Evolutionary conservation across 2,329 filamentous ascomycete species (phyloP), one percentile per base, ranked within the genome.

Genomic region (Nemania diffusa): DNA sequence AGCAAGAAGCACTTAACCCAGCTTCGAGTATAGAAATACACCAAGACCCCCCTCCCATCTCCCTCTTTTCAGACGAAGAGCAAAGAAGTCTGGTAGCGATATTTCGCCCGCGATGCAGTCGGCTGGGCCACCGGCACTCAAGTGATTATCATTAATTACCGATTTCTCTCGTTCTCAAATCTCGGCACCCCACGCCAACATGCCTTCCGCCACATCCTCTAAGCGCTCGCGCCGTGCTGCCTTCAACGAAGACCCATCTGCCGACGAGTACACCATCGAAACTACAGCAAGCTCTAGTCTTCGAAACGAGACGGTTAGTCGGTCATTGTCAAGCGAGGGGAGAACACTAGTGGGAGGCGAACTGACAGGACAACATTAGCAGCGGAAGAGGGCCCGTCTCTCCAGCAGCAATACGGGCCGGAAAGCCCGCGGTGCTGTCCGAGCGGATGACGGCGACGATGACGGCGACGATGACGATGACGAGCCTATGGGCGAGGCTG

Each of bases 201-300:
- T 78, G 76, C 74, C 76, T 22, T 69, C 76, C 29, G 69, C 70
- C 40, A 69, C 65, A 37, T 55, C 64, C 11, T 64, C 73, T 26
- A 87, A 87, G 75, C 82, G 85, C 69, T 78, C 79, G 24, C 79
- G 81, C 50, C 79, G 72, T 57, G 76, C 71, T 46, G 75, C 76
- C 6, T 74, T 77, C 44, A 78, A 80, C 34, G 74, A 73, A 37
- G 73, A 76, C 8, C 73, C 78, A 40, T 48, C 61, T 20, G 78
- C 78, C n/a, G 76, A 80, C 22, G 78, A 78, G 17, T 69, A 78
- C 29, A 72, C 77, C 2, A 76, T 82, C n/a, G 75, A 79, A 51
- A 56, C 67, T n/a, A 81, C 81, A 17, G 81, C 81, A 13, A 81
- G 78, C 68, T 83, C 84, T 1, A 79, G 76, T 26, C 72, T 83